Evolutionary conservation across 1,284 basidiomycete genomes (phyloP), one percentile per base, ranked within the genome.

Genomic region (Ustilago crameri): DNA sequence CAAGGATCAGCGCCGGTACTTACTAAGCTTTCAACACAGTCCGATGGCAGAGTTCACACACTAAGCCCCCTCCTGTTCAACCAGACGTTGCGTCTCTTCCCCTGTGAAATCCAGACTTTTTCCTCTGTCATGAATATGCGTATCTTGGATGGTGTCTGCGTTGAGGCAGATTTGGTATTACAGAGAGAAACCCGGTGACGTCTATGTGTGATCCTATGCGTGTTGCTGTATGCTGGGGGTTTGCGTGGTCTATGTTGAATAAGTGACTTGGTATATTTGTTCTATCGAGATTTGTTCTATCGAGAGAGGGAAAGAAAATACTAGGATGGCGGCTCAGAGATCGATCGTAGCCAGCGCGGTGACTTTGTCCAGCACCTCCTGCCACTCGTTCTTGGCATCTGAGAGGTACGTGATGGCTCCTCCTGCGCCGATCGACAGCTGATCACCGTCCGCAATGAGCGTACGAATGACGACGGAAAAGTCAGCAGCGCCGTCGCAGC

Each of bases 401-500:
- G 95, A 97, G 15, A 97, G 87, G 38, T 93, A 93, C 8, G 95
- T 98, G 74, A 98, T 95, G 3, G 95, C 95, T 30, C 95, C 95
- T 20, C 95, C 95, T 5, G 94, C 94, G 27, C 95, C 95, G 41
- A 97, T 83, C 17, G 80, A 82, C 34, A 86, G 70, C 14, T 81
- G 80, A 14, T 86, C 85, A 23, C 91, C 89, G 66, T 91, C 87
- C 64, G 91, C 90, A 84, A 93, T 90, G 79, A 93, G 93, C 51
- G 93, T 96, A 45, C 95, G 90, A 75, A 98, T 98, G 24, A 92
- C 91, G n/a, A 98, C 94, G 14, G 92, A 91, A 87, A 95, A 93
- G 84, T 97, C 94, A 0, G 92, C 90, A 20, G 90, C 88, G 2
- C 95, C 95, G 38, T 93, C 90, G 22, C 95, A 88, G 56, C 91